Conservation (phyloP, 495 filamentous ascomycete species). For the Xylaria castorea region DNA sequence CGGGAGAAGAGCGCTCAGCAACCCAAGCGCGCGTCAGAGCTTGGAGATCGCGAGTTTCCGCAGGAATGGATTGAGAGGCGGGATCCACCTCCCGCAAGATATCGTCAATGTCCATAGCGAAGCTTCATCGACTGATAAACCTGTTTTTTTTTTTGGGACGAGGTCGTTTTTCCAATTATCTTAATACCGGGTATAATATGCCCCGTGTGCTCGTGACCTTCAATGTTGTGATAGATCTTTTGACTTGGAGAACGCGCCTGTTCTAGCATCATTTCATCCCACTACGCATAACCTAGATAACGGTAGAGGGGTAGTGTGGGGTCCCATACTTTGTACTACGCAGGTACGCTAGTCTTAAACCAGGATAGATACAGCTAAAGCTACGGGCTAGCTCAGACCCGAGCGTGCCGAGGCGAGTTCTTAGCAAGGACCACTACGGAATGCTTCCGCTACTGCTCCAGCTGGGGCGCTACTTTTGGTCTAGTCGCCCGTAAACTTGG, state of each 20-base stretch:
- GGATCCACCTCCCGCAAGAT: conserved; percentile 83
- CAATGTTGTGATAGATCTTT: neutral
- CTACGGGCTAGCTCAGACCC: neutral
- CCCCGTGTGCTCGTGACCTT: neutral
- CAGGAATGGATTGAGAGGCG: conserved; percentile 58
- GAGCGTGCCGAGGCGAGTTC: neutral
- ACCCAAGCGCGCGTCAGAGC: conserved; percentile 91
- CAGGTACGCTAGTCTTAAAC: neutral
- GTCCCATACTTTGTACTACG: neutral
- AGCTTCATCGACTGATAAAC: neutral
- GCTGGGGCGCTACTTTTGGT: neutral
- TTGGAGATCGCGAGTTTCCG: conserved; percentile 80
- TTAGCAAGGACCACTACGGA: neutral
- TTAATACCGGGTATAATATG: neutral
- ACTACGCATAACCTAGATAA: neutral
- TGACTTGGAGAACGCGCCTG: neutral
- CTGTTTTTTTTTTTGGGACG: neutral
- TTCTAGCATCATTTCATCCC: conserved; percentile 1
- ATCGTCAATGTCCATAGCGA: conserved; percentile 83
- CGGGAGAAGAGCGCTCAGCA: conserved; percentile 85
- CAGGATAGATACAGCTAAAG: neutral
- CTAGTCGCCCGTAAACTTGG: neutral
- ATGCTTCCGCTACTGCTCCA: neutral
- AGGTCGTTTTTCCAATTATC: neutral
- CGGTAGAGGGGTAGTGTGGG: neutral